phyloP scores from a whole-genome alignment of 1,139 yeast genomes.

The Suhomyces bokatorum region DNA sequence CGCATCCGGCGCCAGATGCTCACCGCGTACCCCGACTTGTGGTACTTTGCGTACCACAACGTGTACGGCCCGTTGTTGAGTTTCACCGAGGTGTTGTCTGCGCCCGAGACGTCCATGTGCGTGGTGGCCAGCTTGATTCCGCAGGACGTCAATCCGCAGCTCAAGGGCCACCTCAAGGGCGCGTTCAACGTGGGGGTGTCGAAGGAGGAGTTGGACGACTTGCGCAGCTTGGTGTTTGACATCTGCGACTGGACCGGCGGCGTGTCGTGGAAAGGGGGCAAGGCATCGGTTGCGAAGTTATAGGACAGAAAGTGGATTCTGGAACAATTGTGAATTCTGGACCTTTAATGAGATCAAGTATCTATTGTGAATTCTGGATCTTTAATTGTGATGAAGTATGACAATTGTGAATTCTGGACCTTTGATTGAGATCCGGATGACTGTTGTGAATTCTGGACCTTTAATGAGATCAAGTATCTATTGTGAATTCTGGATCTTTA shows the following conservation, averaged over 20 bases:
- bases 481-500: no score
- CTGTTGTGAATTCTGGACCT: no score
- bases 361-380: no score
- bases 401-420: no score
- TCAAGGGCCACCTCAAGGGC: constrained; percentile 87
- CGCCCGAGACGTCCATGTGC: constrained; percentile 74
- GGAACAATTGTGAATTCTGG: no score
- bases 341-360: no score
- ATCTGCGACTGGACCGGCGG: constrained; percentile 78
- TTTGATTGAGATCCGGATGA: no score
- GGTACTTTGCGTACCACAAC: constrained; percentile 69
- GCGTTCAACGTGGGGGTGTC: constrained; percentile 80
- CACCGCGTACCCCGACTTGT: constrained; percentile 81
- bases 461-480: no score
- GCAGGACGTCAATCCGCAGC: constrained; percentile 91
- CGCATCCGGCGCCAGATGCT: constrained; percentile 69
- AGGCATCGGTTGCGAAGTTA: constrained; percentile 59
- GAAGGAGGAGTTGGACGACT: constrained; percentile 58
- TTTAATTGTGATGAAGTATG: no score
- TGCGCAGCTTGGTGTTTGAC: constrained; percentile 62
- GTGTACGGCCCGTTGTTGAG: constrained; percentile 80
- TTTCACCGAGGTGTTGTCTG: constrained; percentile 59
- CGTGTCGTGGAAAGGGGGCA: constrained; percentile 52
- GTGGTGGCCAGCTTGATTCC: constrained; percentile 82
- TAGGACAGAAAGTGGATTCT: constrained; percentile 17